Percentiles rank a stretch among this genome's conserved stretches.
Evolutionary conservation across 768 basidiomycete genomes (phyloP).

Genomic region (Kwoniella sp.): DNA sequence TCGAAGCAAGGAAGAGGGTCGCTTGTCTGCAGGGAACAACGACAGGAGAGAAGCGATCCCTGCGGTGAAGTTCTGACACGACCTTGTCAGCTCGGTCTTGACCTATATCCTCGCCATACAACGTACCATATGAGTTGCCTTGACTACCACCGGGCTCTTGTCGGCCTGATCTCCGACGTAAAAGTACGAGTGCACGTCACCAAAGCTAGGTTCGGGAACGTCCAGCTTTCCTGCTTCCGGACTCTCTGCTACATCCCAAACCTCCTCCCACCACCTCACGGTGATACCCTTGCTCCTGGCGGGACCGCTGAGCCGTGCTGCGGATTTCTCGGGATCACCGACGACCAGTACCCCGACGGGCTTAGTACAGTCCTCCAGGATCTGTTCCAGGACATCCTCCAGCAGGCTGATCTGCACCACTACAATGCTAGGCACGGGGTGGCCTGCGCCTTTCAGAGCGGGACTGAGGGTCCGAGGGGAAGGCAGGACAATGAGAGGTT

Average conservation of each 20-base stretch:
- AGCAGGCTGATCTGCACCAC: constrained; percentile 24
- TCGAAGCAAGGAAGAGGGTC: constrained; percentile 58
- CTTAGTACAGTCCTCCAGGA: constrained; percentile 60
- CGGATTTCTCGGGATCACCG: constrained; percentile 55
- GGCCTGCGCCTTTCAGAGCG: constrained; percentile 28
- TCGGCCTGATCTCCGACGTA: constrained; percentile 54
- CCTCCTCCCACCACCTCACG: constrained; percentile 63
- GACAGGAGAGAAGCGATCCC: constrained; percentile 76
- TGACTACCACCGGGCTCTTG: constrained; percentile 20
- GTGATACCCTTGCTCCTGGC: constrained; percentile 52
- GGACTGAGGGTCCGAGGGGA: constrained; percentile 64
- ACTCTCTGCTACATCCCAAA: constrained; percentile 60
- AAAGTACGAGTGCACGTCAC: constrained; percentile 52
- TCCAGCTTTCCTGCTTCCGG: constrained; percentile 41
- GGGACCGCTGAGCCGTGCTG: constrained; percentile 55
- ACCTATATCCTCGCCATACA: background rate
- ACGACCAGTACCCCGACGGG: constrained; percentile 70
- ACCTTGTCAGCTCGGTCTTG: background rate
- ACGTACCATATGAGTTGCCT: constrained; percentile 62
- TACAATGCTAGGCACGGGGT: constrained; percentile 30
- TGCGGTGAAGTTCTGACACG: constrained; percentile 66
- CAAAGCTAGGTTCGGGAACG: constrained; percentile 12
- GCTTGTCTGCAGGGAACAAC: constrained; percentile 66
- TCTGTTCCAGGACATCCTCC: constrained; percentile 58
- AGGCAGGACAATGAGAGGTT: constrained; percentile 52